phyloP scores from a whole-genome alignment of 2,329 filamentous ascomycete species.

The Beauveria brongniartii region DNA sequence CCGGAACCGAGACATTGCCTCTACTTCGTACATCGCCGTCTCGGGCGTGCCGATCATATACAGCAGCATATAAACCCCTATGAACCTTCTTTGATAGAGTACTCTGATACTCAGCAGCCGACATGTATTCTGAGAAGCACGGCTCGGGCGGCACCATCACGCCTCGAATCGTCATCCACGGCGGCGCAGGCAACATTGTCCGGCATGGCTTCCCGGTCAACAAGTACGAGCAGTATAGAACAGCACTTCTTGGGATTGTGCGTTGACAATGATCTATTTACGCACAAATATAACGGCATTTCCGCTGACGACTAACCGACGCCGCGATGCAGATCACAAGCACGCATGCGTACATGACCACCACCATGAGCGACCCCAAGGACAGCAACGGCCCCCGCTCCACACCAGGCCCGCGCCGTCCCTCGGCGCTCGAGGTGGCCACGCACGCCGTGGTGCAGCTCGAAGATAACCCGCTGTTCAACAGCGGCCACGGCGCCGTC shows the following conservation, averaged over 20 bases:
- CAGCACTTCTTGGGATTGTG: constrained; percentile 55
- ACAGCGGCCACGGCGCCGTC: constrained; percentile 74
- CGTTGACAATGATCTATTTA: constrained; percentile 9
- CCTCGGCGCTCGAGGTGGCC: constrained; percentile 63
- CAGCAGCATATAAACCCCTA: not conserved
- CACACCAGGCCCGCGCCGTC: constrained; percentile 18
- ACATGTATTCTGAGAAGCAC: constrained; percentile 34
- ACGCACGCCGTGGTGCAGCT: constrained; percentile 67
- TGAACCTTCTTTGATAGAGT: not conserved
- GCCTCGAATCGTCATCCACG: constrained; percentile 59
- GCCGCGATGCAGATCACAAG: constrained; percentile 31
- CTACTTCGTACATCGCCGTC: not conserved
- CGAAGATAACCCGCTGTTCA: constrained; percentile 77
- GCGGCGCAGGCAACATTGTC: constrained; percentile 63
- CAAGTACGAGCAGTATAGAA: constrained; percentile 50
- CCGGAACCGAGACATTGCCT: not conserved
- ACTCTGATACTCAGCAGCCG: not conserved
- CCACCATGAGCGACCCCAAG: constrained; percentile 15
- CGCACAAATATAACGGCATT: not conserved
- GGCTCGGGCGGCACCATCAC: constrained; percentile 22
- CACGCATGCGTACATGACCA: constrained; percentile 39
- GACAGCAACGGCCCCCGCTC: not conserved
- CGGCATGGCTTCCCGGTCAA: constrained; percentile 49
- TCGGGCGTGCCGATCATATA: not conserved
- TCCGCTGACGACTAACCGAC: not conserved